A percentile compares a stretch with the other conserved stretches of the same genome.
phyloP scores from a whole-genome alignment of 257 asterid genomes.

The Salvia hispanica region DNA sequence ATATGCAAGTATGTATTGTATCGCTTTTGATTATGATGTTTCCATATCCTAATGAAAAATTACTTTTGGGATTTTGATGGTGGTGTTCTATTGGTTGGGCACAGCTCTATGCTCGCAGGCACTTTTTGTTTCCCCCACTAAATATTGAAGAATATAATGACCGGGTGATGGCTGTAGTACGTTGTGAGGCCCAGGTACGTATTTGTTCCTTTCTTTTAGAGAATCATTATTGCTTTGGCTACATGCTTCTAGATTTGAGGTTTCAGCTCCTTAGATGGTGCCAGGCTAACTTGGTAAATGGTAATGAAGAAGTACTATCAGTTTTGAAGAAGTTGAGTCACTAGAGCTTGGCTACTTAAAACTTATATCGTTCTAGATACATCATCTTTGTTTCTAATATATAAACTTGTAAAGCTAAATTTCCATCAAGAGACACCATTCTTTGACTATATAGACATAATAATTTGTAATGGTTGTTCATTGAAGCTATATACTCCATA shows the following conservation, averaged over 20 bases:
- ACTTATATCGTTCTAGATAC: too few species aligned
- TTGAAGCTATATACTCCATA: slow-evolving; percentile 24
- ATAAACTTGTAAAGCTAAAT: neutral
- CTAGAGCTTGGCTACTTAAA: too few species aligned
- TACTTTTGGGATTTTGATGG: slow-evolving; percentile 19
- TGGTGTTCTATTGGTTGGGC: slow-evolving; percentile 31
- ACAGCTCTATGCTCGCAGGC: slow-evolving; percentile 96
- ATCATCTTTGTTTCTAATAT: too few species aligned
- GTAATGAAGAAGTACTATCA: too few species aligned
- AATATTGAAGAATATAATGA: slow-evolving; percentile 81
- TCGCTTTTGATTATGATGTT: slow-evolving; percentile 15
- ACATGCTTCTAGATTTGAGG: too few species aligned
- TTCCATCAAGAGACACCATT: slow-evolving; percentile 5
- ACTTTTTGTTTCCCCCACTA: slow-evolving; percentile 82
- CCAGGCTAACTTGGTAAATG: too few species aligned
- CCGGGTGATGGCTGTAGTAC: slow-evolving; percentile 92
- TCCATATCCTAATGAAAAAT: slow-evolving; percentile 1
- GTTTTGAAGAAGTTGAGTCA: too few species aligned
- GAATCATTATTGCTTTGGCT: too few species aligned
- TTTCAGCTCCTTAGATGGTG: too few species aligned
- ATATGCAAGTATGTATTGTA: too few species aligned
- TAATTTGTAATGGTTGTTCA: neutral
- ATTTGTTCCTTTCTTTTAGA: neutral
- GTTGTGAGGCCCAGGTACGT: slow-evolving; percentile 94
- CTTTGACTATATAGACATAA: neutral